Conservation (phyloP, 2,329 filamentous ascomycete species). For the Knoxdaviesia capensis region DNA sequence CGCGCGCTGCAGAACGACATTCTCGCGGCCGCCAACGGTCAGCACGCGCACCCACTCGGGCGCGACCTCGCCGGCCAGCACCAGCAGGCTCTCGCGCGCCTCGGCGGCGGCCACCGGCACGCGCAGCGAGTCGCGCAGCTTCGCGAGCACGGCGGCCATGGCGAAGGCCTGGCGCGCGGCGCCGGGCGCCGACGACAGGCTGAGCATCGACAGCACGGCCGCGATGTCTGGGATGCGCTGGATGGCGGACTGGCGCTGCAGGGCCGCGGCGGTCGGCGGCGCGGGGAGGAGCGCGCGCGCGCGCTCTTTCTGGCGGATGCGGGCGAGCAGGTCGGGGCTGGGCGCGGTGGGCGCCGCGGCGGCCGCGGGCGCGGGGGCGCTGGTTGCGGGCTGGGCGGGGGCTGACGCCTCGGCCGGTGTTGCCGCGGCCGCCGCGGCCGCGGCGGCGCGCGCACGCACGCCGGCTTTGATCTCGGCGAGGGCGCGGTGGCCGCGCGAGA, state of each 20-base stretch:
- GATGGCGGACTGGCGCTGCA: conserved; percentile 42
- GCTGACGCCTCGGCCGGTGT: too few species aligned
- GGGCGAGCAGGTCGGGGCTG: too few species aligned
- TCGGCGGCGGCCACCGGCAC: conserved; percentile 33
- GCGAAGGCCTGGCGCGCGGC: conserved; percentile 43
- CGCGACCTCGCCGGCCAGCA: conserved; percentile 32
- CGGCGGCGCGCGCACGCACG: too few species aligned
- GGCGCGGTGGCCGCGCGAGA: conserved; percentile 46
- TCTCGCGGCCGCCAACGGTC: conserved; percentile 30
- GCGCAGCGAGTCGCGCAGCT: conserved; percentile 46
- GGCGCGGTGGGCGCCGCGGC: conserved; percentile 38
- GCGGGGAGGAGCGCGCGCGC: conserved; percentile 34
- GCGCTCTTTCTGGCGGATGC: conserved; percentile 51
- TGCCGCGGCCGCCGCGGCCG: too few species aligned
- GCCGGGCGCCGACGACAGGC: conserved; percentile 25
- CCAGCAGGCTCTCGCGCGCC: conserved; percentile 24
- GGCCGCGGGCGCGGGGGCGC: conserved; percentile 17
- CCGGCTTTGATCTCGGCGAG: conserved; percentile 48
- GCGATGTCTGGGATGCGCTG: conserved; percentile 49
- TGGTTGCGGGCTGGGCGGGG: conserved; percentile 10
- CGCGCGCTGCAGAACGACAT: conserved; percentile 31
- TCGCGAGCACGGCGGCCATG: conserved; percentile 40
- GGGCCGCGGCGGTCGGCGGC: conserved; percentile 32
- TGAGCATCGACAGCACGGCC: conserved; percentile 46
- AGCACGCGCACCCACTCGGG: conserved; percentile 35